A percentile compares a stretch with the other conserved stretches of the same genome.
Conservation (phyloP, 331 rosid species). For the Stylosanthes scabra region DNA sequence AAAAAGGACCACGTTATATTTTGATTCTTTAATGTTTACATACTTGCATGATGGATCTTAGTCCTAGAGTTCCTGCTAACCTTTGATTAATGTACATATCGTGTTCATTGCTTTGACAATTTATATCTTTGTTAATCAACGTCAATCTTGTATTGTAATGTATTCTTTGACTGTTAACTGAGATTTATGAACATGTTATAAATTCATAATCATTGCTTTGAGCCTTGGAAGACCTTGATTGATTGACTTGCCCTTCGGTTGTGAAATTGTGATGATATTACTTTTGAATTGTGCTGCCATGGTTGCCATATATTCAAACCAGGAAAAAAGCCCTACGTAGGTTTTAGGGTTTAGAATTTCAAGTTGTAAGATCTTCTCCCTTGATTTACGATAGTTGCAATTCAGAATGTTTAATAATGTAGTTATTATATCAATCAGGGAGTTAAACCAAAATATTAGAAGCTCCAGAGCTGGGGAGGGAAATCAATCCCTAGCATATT, state of each 20-base stretch:
- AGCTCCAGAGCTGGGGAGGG: not conserved
- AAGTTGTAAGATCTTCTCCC: no score
- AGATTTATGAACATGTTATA: not conserved
- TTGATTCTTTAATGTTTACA: not conserved
- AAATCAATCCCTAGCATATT: constrained; percentile 1
- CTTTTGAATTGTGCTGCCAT: not conserved
- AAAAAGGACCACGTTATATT: not conserved
- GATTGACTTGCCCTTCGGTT: constrained; percentile 10
- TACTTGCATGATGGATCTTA: not conserved
- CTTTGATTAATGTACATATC: not conserved
- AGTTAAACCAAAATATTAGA: not conserved
- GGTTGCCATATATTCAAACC: not conserved
- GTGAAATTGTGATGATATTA: constrained; percentile 25
- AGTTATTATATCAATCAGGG: not conserved
- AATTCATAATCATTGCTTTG: not conserved
- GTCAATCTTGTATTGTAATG: not conserved
- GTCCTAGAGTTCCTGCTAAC: constrained; percentile 8
- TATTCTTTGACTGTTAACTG: constrained; percentile 10
- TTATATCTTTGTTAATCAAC: constrained; percentile 12
- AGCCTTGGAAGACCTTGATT: constrained; percentile 21
- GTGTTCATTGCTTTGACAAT: constrained; percentile 26
- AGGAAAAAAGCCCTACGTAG: not conserved
- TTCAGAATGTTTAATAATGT: not conserved
- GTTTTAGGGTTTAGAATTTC: no score
- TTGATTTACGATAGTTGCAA: no score